Base-by-base conservation (phyloP, 2,329 filamentous ascomycete species). In the Phaeophleospora eucalypticola region DNA sequence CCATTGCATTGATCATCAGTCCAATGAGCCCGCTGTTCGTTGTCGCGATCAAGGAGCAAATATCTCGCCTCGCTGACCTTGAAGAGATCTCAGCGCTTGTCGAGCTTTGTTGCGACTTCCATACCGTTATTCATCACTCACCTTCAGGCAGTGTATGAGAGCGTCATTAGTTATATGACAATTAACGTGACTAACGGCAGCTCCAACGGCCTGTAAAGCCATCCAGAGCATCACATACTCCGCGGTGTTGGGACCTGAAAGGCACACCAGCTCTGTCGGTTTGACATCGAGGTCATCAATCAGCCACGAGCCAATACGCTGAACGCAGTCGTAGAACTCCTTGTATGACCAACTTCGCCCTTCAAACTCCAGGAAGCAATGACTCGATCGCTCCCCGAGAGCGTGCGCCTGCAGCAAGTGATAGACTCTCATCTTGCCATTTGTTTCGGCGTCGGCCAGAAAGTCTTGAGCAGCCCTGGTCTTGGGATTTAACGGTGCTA, bases 281-380 rank as follows among this genome's bases (percentile, higher is more conserved):
- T 60, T 52, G 12, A 67, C 46, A 2, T 60, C 62, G 12, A 83
- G 75, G 7, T 71, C 75, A 1, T 76, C 75, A 64, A 82, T 82
- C 40, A 94, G 71, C 84, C 86, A 94, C 43, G 79, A 76, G 24
- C 86, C 87, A 59, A 90, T 86, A 46, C 81, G 80, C 38, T 93
- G 72, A 2, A 79, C 77, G 10, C 71, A 76, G 38, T 87, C 76
- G 66, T 93, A 90, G 4, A 79, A 75, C 59, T 90, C 74, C 17
- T 79, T 80, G 65, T 86, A 94, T 1, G 86, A 88, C 75, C 84
- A 87, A 34, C 70, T 72, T 19, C 56, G 50, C 15, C 53, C 54
- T 41, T 60, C 52, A 42, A 49, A 63, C 41, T 63, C 58, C 42
- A 63, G 36, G 41, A 63, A 63, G 1, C 48, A 41, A 35, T 59